Conservation (phyloP, 192 early-diverging fungal genomes). For the Piromyces sp. region DNA sequence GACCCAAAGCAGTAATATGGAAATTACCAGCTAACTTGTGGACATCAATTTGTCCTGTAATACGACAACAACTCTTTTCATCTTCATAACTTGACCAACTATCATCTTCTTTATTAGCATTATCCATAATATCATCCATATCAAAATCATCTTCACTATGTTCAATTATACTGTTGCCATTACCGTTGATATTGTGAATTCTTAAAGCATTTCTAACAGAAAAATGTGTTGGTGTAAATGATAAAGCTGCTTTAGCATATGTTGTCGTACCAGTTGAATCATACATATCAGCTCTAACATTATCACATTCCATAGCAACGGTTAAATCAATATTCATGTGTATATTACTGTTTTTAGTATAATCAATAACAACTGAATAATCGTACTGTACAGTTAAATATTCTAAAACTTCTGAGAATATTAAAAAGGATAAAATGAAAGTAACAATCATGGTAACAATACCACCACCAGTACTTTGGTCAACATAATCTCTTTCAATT, state of each 20-base stretch:
- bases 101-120: constrained; percentile 4
- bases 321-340: constrained; percentile 76
- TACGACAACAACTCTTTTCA: constrained; percentile 47
- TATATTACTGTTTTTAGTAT: constrained; percentile 32
- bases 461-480: constrained; percentile 53
- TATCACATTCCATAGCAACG: constrained; percentile 68
- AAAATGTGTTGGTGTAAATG: background rate
- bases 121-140: constrained; percentile 16
- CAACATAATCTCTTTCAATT: constrained; percentile 60
- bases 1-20: constrained; percentile 76
- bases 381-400: constrained; percentile 42
- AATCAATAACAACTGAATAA: constrained; percentile 70
- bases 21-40: constrained; percentile 76
- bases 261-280: constrained; percentile 13
- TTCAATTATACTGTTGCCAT: background rate
- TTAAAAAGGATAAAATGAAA: constrained; percentile 45
- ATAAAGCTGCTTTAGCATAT: constrained; percentile 5
- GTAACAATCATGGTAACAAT: constrained; percentile 53
- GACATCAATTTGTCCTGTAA: constrained; percentile 51
- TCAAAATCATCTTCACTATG: constrained; percentile 4
- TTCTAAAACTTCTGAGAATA: constrained; percentile 45
- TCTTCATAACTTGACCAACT: constrained; percentile 4
- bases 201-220: background rate
- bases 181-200: background rate
- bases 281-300: constrained; percentile 23